These are phyloP conservation scores for Vitellaria paradoxa DNA, from an alignment of 179 eudicot genomes.

Conservation along the genomic window DNA sequence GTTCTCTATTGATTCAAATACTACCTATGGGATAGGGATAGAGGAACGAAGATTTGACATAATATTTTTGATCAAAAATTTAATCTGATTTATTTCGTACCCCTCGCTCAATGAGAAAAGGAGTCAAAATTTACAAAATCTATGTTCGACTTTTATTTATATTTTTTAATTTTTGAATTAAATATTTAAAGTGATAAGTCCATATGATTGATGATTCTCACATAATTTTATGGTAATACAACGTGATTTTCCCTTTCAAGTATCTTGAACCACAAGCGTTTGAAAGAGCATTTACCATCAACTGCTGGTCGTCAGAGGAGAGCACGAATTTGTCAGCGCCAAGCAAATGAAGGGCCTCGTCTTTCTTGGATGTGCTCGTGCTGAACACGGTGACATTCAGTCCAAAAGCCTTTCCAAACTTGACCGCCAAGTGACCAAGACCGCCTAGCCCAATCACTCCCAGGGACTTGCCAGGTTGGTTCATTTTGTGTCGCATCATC, in stretches of 20 bases:
- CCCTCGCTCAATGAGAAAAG: too few species aligned
- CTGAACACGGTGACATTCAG: constrained; percentile 73
- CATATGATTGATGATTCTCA: too few species aligned
- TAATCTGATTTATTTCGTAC: too few species aligned
- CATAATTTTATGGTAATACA: too few species aligned
- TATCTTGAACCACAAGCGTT: too few species aligned
- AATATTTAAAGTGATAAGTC: too few species aligned
- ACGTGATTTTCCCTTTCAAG: too few species aligned
- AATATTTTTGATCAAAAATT: too few species aligned
- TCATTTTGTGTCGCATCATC: constrained; percentile 76
- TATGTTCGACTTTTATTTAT: too few species aligned
- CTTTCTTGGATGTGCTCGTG: constrained; percentile 71
- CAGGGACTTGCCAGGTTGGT: constrained; percentile 80
- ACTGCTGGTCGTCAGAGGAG: constrained; percentile 62
- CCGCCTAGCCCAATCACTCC: constrained; percentile 91
- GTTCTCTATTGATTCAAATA: constrained; percentile 3
- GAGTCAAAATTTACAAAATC: too few species aligned
- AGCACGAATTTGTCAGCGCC: constrained; percentile 72
- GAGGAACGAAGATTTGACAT: too few species aligned
- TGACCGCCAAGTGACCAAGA: constrained; percentile 92
- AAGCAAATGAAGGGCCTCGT: constrained; percentile 56
- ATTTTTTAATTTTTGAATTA: too few species aligned
- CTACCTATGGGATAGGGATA: neutral
- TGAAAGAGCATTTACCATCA: constrained; percentile 29
- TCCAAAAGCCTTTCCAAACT: constrained; percentile 88